These are phyloP conservation scores for Aspergillus incahuasiensis DNA, from an alignment of 495 filamentous ascomycete genomes.

Conservation along the genomic window DNA sequence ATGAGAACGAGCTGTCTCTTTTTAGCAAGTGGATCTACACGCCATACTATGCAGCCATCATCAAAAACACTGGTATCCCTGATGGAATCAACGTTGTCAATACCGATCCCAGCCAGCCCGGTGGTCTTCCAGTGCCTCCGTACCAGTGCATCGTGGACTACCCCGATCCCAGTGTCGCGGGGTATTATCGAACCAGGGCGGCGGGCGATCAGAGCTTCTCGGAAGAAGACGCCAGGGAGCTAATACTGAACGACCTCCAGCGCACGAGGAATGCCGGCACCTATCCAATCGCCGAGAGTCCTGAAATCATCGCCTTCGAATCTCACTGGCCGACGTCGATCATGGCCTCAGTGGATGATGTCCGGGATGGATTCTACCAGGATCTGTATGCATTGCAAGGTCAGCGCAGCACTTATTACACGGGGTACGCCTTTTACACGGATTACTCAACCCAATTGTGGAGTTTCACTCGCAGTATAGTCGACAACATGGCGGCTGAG, in stretches of 20 bases:
- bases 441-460: background rate
- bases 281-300: constrained; percentile 11
- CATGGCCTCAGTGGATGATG: constrained; percentile 24
- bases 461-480: background rate
- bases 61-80: no score
- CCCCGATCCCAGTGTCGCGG: no score
- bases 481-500: background rate
- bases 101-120: no score
- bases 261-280: constrained; percentile 27
- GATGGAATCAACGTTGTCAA: no score
- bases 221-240: no score
- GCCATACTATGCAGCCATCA: no score
- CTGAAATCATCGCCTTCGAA: constrained; percentile 29
- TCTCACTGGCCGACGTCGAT: constrained; percentile 37
- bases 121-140: no score
- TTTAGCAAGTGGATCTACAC: no score
- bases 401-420: constrained; percentile 37
- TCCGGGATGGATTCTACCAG: constrained; percentile 32
- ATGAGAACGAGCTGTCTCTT: no score
- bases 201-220: no score
- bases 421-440: constrained; percentile 30
- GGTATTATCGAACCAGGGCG: no score
- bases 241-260: constrained; percentile 19
- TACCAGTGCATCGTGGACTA: no score
- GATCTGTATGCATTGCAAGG: constrained; percentile 37